Conservation (phyloP, 1,284 basidiomycete genomes). For the Naganishia cerealis region DNA sequence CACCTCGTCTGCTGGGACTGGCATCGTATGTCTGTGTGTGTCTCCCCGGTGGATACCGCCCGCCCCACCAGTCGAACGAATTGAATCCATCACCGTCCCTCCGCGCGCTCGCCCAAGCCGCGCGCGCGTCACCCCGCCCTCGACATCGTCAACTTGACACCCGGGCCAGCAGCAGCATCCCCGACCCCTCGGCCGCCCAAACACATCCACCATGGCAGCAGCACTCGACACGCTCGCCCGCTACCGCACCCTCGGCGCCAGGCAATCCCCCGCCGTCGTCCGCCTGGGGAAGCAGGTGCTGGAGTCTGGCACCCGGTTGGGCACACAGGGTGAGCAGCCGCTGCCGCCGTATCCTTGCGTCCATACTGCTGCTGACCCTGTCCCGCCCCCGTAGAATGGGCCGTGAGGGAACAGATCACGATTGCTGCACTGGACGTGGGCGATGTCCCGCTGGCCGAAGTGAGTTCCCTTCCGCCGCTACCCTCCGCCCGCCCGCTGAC, state of each 20-base stretch:
- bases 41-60: no score
- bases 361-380: slow-evolving; percentile 11
- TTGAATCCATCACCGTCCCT: no score
- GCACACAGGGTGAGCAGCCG: slow-evolving; percentile 48
- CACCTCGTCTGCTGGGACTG: slow-evolving; percentile 5
- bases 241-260: slow-evolving; percentile 31
- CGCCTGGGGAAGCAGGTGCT: slow-evolving; percentile 26
- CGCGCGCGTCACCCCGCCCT: neutral
- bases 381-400: slow-evolving; percentile 64
- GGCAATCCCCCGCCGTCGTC: slow-evolving; percentile 30
- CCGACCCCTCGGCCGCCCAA: neutral
- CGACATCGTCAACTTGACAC: no score
- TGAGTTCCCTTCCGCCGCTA: slow-evolving; percentile 56
- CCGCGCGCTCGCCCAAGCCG: neutral
- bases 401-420: slow-evolving; percentile 81
- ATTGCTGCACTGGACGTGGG: slow-evolving; percentile 83
- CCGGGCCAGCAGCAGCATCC: neutral
- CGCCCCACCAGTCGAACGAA: no score
- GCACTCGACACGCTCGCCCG: slow-evolving; percentile 43
- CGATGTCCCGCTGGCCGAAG: slow-evolving; percentile 74
- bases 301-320: slow-evolving; percentile 44
- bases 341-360: slow-evolving; percentile 37
- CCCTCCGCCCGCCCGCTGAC: neutral
- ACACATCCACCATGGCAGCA: slow-evolving; percentile 2
- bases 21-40: slow-evolving; percentile 7